Percentiles rank a stretch among this genome's conserved stretches.
These are phyloP conservation scores for Xylaria telfairii DNA, from an alignment of 495 filamentous ascomycete species.

Conservation along the genomic window DNA sequence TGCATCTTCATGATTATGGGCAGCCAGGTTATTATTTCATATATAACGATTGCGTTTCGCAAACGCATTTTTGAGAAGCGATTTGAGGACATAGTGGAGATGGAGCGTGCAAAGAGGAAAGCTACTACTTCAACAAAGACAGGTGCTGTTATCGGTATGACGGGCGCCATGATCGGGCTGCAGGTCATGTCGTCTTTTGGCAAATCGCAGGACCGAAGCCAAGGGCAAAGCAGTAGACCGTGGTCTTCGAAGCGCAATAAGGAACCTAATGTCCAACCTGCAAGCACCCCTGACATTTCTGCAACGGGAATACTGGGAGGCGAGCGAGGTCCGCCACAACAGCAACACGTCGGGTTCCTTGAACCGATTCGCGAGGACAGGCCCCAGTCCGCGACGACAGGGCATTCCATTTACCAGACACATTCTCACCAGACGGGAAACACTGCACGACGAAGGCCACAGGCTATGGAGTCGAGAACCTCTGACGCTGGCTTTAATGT, in stretches of 20 bases:
- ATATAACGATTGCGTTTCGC: constrained; percentile 62
- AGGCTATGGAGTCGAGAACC: constrained; percentile 31
- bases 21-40: constrained; percentile 62
- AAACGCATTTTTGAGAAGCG: constrained; percentile 68
- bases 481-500: constrained; percentile 33
- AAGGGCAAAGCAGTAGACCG: constrained; percentile 24
- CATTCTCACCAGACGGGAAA: constrained; percentile 35
- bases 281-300: constrained; percentile 5
- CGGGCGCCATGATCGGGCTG: constrained; percentile 37
- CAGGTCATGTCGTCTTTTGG: constrained; percentile 39
- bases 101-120: constrained; percentile 41
- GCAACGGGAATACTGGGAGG: constrained; percentile 8
- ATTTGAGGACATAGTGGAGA: constrained; percentile 59
- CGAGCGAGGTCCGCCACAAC: constrained; percentile 11
- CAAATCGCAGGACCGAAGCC: constrained; percentile 22
- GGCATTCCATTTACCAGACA: constrained; percentile 37
- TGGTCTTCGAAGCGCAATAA: constrained; percentile 17
- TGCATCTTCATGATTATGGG: constrained; percentile 71
- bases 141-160: constrained; percentile 35
- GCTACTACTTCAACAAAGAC: constrained; percentile 27
- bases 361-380: constrained; percentile 35
- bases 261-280: constrained; percentile 17
- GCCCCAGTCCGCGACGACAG: constrained; percentile 27
- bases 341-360: constrained; percentile 36
- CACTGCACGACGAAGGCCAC: constrained; percentile 32